Conservation (phyloP, 176 grass and related monocot species). For the Oryza officinalis region DNA sequence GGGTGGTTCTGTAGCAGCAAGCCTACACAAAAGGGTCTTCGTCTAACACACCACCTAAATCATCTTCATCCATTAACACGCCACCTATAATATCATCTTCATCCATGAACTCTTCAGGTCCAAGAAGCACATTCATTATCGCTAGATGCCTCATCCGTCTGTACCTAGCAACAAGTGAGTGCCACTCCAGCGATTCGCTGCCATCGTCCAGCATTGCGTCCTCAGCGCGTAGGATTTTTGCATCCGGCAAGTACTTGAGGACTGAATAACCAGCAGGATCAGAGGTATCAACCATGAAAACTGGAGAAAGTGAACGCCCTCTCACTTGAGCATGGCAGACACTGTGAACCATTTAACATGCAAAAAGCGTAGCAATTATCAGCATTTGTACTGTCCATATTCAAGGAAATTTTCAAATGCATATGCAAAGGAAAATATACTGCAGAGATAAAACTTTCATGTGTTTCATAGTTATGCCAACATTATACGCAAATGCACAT, state of each 20-base stretch:
- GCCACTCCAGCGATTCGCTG: slow-evolving; percentile 40
- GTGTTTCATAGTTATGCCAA: not conserved
- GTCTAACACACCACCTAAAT: slow-evolving; percentile 13
- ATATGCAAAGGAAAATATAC: not conserved
- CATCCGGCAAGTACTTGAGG: slow-evolving; percentile 64
- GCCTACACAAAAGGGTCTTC: slow-evolving; percentile 35
- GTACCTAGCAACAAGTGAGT: slow-evolving; percentile 39
- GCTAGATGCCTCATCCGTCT: slow-evolving; percentile 38
- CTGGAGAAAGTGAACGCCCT: slow-evolving; percentile 60
- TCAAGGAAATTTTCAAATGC: slow-evolving; percentile 6
- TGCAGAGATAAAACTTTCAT: not conserved
- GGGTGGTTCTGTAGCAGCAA: not conserved
- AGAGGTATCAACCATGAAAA: slow-evolving; percentile 47
- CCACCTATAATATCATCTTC: slow-evolving; percentile 23
- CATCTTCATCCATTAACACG: slow-evolving; percentile 35
- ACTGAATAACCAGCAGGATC: slow-evolving; percentile 12
- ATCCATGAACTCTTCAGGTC: slow-evolving; percentile 35
- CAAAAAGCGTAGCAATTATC: slow-evolving; percentile 12
- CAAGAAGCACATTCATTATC: slow-evolving; percentile 38
- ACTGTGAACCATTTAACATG: slow-evolving; percentile 39
- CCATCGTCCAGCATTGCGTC: not conserved
- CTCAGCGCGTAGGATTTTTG: not conserved
- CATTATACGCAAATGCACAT: not conserved
- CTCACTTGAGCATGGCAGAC: slow-evolving; percentile 74
- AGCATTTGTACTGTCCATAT: not conserved